phyloP scores from a whole-genome alignment of 257 asterid genomes.

The Thymus mandschuricus region DNA sequence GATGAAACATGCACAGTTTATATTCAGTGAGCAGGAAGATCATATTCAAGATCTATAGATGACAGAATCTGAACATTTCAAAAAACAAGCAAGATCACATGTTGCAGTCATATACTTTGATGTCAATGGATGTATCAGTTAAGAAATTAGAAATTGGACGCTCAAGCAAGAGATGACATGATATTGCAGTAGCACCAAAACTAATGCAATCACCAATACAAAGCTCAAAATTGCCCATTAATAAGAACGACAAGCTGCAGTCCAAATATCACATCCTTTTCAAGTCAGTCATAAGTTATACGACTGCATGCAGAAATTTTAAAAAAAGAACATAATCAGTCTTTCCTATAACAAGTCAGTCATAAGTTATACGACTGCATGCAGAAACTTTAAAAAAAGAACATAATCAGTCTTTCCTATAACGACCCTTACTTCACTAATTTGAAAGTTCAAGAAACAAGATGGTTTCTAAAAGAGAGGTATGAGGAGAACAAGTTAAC shows the following conservation, averaged over 20 bases:
- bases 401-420: too few species aligned
- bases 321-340: too few species aligned
- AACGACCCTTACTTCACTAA: too few species aligned
- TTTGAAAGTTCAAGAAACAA: background rate
- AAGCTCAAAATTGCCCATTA: background rate
- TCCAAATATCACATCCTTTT: background rate
- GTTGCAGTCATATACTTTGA: background rate
- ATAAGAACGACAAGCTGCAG: background rate
- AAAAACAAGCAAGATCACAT: background rate
- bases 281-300: background rate
- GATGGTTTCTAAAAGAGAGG: background rate
- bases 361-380: background rate
- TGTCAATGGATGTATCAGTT: background rate
- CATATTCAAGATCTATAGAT: slow-evolving; percentile 4
- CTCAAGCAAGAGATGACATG: background rate
- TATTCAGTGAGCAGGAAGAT: background rate
- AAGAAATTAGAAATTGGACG: background rate
- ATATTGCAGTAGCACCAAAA: background rate
- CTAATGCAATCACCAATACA: background rate
- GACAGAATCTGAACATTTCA: background rate
- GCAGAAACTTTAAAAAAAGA: too few species aligned
- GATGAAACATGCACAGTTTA: background rate
- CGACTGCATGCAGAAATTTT: background rate
- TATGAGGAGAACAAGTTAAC: slow-evolving; percentile 3
- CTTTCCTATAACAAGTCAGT: too few species aligned